A percentile compares a stretch with the other conserved stretches of the same genome.
phyloP scores from a whole-genome alignment of 148 eudicot genomes.

The Vaccinium macrocarpon region DNA sequence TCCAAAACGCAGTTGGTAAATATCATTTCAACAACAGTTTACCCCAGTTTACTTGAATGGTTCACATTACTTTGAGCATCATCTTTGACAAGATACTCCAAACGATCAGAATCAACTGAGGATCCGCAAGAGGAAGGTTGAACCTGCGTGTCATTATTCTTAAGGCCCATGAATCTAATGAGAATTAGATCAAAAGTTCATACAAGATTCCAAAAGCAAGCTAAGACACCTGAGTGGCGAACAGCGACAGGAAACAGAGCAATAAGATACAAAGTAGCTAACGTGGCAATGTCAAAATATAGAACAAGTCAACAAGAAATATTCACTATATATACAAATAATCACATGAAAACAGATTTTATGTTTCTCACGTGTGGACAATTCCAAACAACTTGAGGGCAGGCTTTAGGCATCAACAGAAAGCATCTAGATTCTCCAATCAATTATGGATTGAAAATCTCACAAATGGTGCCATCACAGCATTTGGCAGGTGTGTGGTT shows the following conservation, averaged over 20 bases:
- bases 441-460: not conserved
- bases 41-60: slow-evolving; percentile 35
- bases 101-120: slow-evolving; percentile 30
- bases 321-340: not conserved
- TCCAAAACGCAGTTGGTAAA: not conserved
- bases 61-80: slow-evolving; percentile 42
- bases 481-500: not conserved
- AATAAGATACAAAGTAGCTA: not conserved
- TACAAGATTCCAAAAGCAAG: not conserved
- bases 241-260: not conserved
- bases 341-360: not conserved
- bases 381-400: not conserved
- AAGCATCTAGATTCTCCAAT: not conserved
- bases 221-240: not conserved
- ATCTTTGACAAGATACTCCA: slow-evolving; percentile 37
- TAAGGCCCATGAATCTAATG: not conserved
- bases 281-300: not conserved
- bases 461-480: not conserved
- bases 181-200: not conserved
- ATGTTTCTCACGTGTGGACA: not conserved
- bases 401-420: not conserved
- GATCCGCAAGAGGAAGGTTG: slow-evolving; percentile 36
- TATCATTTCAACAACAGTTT: slow-evolving; percentile 6
- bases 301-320: not conserved
- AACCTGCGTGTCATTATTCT: slow-evolving; percentile 31